Evolutionary conservation across 2,329 filamentous ascomycete species (phyloP), one percentile per base, ranked within the genome.

Genomic region (Fusarium praegraminearum): DNA sequence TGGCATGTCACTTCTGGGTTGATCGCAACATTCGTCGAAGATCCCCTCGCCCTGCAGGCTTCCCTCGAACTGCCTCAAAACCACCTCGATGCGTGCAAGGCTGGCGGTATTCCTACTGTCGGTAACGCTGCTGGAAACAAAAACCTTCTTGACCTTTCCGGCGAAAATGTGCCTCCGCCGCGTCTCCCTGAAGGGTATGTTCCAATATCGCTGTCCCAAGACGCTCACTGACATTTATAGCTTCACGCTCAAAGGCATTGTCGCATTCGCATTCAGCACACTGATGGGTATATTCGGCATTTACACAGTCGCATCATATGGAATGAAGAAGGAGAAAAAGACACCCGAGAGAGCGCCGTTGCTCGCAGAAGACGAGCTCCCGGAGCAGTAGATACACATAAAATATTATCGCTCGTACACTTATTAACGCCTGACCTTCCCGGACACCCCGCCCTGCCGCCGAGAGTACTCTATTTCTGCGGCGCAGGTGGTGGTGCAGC

Each of bases 91-190:
- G 86, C 80, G 5, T 95, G 92, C 76, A 79, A 80, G 7, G 85
- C 82, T 0, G 82, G 77, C 0, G 80, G 81, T 9, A 78, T 88
- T 0, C 83, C 87, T 1, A 85, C 81, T 0, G 73, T 75, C 5
- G 93, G 93, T 6, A 96, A 96, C 73, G 93, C 93, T 0, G 93
- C 92, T 0, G 93, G 85, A 1, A 93, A 94, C 74, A 89, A 87
- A 0, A 79, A 95, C 70, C 80, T 88, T 11, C 79, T 92, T 0
- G 87, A 96, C 67, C 80, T 93, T 3, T 79, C 77, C 0, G 90
- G 90, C 12, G 82, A 91, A 76, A 90, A 89, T 58, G 79, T 76
- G 36, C 82, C 85, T 3, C 85, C 88, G 0, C 78, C 78, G 0
- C 83, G 81, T 44, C 76, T 95, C 18, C 91, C 92, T 0, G 83